phyloP scores from a whole-genome alignment of 805 yeast genomes.

The Candida boidinii region DNA sequence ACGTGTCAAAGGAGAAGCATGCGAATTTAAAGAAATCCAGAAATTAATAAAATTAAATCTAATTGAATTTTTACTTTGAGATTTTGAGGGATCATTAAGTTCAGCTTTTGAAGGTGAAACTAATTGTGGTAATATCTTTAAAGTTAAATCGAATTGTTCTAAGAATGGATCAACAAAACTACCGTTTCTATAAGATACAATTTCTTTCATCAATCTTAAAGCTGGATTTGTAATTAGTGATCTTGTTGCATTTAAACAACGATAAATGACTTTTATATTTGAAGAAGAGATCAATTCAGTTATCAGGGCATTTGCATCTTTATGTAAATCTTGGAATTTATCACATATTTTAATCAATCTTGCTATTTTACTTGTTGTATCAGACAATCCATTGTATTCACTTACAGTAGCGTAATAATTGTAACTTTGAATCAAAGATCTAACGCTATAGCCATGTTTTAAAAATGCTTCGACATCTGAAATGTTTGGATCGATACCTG shows the following conservation, averaged over 20 bases:
- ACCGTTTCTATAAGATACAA: constrained; percentile 42
- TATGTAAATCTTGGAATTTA: constrained; percentile 10
- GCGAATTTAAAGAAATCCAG: constrained; percentile 44
- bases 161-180: constrained; percentile 47
- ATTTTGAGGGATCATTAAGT: constrained; percentile 27
- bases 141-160: constrained; percentile 58
- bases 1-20: constrained; percentile 46
- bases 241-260: constrained; percentile 53
- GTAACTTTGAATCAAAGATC: constrained; percentile 31
- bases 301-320: constrained; percentile 30
- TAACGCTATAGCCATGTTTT: constrained; percentile 18
- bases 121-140: constrained; percentile 53
- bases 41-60: constrained; percentile 55
- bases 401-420: constrained; percentile 35
- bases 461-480: constrained; percentile 20
- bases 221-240: constrained; percentile 55
- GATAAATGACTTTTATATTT: constrained; percentile 55
- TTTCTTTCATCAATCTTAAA: constrained; percentile 44
- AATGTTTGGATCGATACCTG: constrained; percentile 9
- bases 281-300: constrained; percentile 42
- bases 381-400: constrained; percentile 43
- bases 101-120: constrained; percentile 45
- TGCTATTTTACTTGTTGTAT: constrained; percentile 32
- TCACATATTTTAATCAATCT: constrained; percentile 23
- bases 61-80: constrained; percentile 32